phyloP scores from a whole-genome alignment of 2,329 filamentous ascomycete genomes.

The Penicillium sp. region DNA sequence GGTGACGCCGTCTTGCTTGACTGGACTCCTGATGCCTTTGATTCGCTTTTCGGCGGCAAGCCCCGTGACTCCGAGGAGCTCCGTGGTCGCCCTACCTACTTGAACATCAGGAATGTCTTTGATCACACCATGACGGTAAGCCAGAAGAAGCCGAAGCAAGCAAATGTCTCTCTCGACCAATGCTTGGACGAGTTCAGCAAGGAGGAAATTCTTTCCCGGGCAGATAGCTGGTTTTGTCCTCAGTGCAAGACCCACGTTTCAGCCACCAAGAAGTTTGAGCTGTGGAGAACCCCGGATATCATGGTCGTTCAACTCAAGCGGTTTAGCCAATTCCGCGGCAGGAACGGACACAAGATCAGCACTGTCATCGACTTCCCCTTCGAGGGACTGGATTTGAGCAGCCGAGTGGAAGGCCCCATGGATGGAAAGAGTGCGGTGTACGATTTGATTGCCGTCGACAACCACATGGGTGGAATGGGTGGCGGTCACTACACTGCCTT shows the following conservation, averaged over 20 bases:
- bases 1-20: conserved; percentile 85
- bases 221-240: conserved; percentile 97
- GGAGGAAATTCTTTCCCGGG: conserved; percentile 87
- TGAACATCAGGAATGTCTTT: conserved; percentile 49
- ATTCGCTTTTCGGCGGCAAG: conserved; percentile 61
- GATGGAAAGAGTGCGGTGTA: conserved; percentile 81
- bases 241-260: conserved; percentile 90
- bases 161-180: conserved; percentile 77
- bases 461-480: conserved; percentile 88
- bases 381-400: conserved; percentile 77
- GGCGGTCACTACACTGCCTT: conserved; percentile 96
- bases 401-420: conserved; percentile 74
- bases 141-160: conserved; percentile 63
- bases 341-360: conserved; percentile 81
- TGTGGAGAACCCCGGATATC: conserved; percentile 96
- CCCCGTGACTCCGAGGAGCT: conserved; percentile 45
- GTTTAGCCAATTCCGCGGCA: conserved; percentile 71
- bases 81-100: conserved; percentile 61
- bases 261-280: conserved; percentile 92
- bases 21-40: conserved; percentile 70
- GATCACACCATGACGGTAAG: conserved; percentile 62
- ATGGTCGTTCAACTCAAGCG: conserved; percentile 93
- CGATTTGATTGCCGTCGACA: conserved; percentile 92
- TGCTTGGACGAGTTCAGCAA: conserved; percentile 94
- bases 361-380: conserved; percentile 88